phyloP scores from a whole-genome alignment of 148 eudicot genomes.

The Nepenthes mirabilis region DNA sequence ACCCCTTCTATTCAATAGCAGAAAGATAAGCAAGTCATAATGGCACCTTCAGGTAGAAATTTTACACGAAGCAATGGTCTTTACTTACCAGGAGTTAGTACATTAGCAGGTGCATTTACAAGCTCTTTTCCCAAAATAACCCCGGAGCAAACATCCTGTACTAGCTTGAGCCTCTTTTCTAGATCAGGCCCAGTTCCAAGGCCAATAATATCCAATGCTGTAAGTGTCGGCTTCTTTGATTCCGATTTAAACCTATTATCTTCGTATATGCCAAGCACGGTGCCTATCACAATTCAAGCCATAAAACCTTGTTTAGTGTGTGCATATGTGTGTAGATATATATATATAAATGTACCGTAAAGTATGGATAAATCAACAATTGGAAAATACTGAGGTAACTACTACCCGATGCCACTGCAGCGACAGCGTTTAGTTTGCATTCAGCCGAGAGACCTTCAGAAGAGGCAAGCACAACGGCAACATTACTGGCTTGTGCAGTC shows the following conservation, averaged over 20 bases:
- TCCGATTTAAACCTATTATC: slow-evolving; percentile 87
- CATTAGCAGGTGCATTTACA: slow-evolving; percentile 95
- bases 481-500: slow-evolving; percentile 55
- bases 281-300: slow-evolving; percentile 24
- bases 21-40: too few relatives aligned
- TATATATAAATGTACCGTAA: not conserved
- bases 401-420: slow-evolving; percentile 87
- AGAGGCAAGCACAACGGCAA: slow-evolving; percentile 70
- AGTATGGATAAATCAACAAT: not conserved
- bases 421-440: slow-evolving; percentile 43
- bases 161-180: slow-evolving; percentile 68
- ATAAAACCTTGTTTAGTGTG: not conserved
- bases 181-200: slow-evolving; percentile 78
- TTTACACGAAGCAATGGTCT: not conserved
- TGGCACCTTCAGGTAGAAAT: not conserved
- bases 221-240: slow-evolving; percentile 53
- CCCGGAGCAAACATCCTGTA: slow-evolving; percentile 58
- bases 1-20: too few relatives aligned
- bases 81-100: slow-evolving; percentile 87
- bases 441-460: slow-evolving; percentile 50
- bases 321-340: not conserved
- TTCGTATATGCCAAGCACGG: slow-evolving; percentile 62
- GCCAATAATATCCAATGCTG: slow-evolving; percentile 82
- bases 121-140: slow-evolving; percentile 81
- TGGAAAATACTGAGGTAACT: slow-evolving; percentile 3